Evolutionary conservation across 2,329 filamentous ascomycete genomes (phyloP).

Genomic region (Xenoacremonium recifei): DNA sequence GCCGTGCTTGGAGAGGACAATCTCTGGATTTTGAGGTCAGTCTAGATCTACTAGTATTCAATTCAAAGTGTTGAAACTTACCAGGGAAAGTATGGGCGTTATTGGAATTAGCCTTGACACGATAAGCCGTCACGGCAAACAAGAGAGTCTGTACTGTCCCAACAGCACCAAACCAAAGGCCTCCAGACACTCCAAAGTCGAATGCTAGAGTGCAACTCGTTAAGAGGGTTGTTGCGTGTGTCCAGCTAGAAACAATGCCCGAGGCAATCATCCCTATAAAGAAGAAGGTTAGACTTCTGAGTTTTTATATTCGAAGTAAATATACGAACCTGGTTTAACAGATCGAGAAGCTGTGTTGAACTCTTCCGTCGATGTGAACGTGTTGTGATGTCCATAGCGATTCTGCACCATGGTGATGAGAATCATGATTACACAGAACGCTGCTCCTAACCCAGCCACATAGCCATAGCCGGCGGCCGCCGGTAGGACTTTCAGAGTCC

Average conservation of each 20-base stretch:
- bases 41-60: not conserved
- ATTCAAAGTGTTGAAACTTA: not conserved
- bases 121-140: not conserved
- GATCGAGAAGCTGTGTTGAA: not conserved
- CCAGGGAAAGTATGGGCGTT: not conserved
- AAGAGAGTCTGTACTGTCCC: not conserved
- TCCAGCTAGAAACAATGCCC: not conserved
- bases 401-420: not conserved
- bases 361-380: not conserved
- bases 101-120: not conserved
- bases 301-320: too few relatives aligned
- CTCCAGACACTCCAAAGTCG: not conserved
- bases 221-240: not conserved
- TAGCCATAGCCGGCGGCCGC: too few relatives aligned
- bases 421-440: too few relatives aligned
- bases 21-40: too few relatives aligned
- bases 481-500: too few relatives aligned
- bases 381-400: not conserved
- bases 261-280: not conserved
- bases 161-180: not conserved
- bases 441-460: too few relatives aligned
- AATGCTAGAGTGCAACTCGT: not conserved
- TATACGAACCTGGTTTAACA: not conserved
- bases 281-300: too few relatives aligned
- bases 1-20: not conserved